These are phyloP conservation scores for Chamaecyparis obtusa DNA, from an alignment of 75 land plant species.

Conservation along the genomic window DNA sequence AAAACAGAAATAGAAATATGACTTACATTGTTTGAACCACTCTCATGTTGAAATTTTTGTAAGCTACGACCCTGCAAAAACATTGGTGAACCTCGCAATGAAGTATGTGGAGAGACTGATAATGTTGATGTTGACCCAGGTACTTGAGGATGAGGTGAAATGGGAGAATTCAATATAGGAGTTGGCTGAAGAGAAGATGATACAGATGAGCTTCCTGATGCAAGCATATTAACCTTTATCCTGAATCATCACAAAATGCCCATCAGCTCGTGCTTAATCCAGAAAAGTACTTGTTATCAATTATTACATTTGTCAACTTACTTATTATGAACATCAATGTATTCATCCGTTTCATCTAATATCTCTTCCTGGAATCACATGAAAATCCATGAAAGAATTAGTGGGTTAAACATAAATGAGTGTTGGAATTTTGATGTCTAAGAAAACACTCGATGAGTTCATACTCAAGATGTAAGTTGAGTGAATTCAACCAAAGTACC, in stretches of 20 bases:
- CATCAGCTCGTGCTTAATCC: not conserved
- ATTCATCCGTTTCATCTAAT: conserved; percentile 78
- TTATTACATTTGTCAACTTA: conserved; percentile 12
- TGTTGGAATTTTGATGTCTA: not conserved
- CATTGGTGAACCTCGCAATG: conserved; percentile 20
- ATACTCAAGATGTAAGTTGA: not conserved
- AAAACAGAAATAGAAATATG: not conserved
- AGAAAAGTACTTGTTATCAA: not conserved
- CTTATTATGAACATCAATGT: conserved; percentile 55
- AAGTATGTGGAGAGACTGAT: conserved; percentile 24
- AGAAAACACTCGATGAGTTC: not conserved
- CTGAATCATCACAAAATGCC: conserved; percentile 27
- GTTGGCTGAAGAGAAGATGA: conserved; percentile 19
- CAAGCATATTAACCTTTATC: conserved; percentile 63
- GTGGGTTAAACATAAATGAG: conserved; percentile 8
- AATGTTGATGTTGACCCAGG: conserved; percentile 22
- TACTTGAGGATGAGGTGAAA: conserved; percentile 21
- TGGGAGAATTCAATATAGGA: conserved; percentile 29
- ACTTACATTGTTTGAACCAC: conserved; percentile 9
- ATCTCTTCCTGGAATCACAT: conserved; percentile 65
- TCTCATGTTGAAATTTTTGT: conserved; percentile 1
- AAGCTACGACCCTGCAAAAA: not conserved
- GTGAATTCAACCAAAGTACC: not conserved
- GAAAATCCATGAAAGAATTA: not conserved
- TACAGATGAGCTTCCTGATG: conserved; percentile 34